Base-by-base conservation (phyloP, 176 grass and related monocot species). In the Paspalum notatum region DNA sequence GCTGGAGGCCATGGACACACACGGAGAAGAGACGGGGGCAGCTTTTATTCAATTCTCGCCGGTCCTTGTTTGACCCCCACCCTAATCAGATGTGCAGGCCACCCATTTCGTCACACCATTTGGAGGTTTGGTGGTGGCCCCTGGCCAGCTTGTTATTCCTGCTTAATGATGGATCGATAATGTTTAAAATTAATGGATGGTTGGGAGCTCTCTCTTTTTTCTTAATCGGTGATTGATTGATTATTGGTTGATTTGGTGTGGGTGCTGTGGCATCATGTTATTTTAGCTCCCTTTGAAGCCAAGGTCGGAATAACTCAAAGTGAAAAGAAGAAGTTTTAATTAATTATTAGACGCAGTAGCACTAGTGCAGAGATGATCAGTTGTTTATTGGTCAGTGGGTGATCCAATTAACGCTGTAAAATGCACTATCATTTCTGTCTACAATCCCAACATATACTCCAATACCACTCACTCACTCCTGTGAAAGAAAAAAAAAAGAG, bases 1-100 rank as follows among this genome's bases (percentile, higher is more conserved):
- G 87, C 87, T 85, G 87, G 87, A 90, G 49, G 72, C 83, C 78
- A 49, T 70, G 45, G 44, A 52, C 17, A 8, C n/a, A n/a, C n/a
- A n/a, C n/a, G n/a, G n/a, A n/a, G n/a, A n/a, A n/a, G n/a, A n/a
- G n/a, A n/a, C 82, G 73, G 7, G 85, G 58, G 15, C 64, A 44
- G 86, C 78, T 71, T 85, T 64, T 9, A 49, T 80, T 60, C 79
- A 64, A 55, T 66, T 67, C 57, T 3, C 44, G 7, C 21, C 63
- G 9, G 24, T 46, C 73, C 83, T 44, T 63, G 42, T 77, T 85
- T 85, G 83, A 82, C 83, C 83, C 83, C 58, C 83, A 59, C 85
- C 83, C 58, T 78, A 82, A 57, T 90, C 83, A 85, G 77, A 64
- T 71, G 21, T 58, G 55, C 77, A 66, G 77, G 72, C 55, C 78